Conservation (phyloP, 176 grass and related monocot species). For the Bothriochloa decipiens region DNA sequence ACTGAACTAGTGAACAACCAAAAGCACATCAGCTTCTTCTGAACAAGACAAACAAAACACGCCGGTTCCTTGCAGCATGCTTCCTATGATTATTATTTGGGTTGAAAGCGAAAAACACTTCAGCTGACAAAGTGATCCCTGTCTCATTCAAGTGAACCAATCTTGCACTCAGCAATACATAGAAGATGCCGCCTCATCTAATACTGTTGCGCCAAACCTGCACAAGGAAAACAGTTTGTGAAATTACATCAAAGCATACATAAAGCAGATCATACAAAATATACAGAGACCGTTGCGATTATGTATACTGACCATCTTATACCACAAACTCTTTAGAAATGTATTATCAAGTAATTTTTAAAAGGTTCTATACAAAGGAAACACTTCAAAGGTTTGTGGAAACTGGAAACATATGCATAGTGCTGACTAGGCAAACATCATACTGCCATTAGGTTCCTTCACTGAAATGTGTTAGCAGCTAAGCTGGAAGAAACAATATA, state of each 20-base stretch:
- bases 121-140: not conserved
- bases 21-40: not conserved
- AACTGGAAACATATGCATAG: too few relatives aligned
- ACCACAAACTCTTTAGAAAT: not conserved
- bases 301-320: not conserved
- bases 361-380: too few relatives aligned
- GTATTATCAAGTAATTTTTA: too few relatives aligned
- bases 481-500: too few relatives aligned
- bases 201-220: not conserved
- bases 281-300: not conserved
- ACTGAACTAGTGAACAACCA: not conserved
- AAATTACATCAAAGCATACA: not conserved
- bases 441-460: too few relatives aligned
- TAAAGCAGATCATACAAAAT: not conserved
- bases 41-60: not conserved
- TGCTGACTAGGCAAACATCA: too few relatives aligned
- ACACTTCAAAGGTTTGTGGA: too few relatives aligned
- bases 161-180: not conserved
- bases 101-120: not conserved
- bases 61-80: not conserved
- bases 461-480: too few relatives aligned
- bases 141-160: not conserved
- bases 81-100: not conserved
- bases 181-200: not conserved
- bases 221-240: not conserved